Percentiles rank a stretch among this genome's conserved stretches.
phyloP scores from a whole-genome alignment of 129 eudicot species.

The Scalesia atractyloides region DNA sequence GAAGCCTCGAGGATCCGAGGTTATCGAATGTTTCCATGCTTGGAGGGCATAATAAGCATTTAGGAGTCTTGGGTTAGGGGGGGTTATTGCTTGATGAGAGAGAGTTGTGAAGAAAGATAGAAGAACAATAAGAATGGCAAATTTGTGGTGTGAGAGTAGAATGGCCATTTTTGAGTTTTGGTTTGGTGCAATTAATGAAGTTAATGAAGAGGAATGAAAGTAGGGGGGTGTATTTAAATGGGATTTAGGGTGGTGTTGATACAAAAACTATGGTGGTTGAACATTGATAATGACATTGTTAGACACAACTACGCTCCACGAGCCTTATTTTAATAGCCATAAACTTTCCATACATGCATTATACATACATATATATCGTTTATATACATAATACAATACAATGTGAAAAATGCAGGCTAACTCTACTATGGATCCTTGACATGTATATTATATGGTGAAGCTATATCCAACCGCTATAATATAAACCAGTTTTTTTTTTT shows the following conservation, averaged over 20 bases:
- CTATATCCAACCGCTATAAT: no score
- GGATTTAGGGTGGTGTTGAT: constrained; percentile 19
- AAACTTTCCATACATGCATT: not conserved
- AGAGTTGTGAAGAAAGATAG: constrained; percentile 41
- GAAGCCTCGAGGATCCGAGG: constrained; percentile 65
- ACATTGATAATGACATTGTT: constrained; percentile 23
- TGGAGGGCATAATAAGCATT: constrained; percentile 72
- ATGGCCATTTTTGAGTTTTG: constrained; percentile 28
- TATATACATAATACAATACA: no score
- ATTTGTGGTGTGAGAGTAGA: constrained; percentile 9
- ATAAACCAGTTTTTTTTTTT: no score
- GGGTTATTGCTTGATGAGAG: constrained; percentile 37
- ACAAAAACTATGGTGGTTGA: constrained; percentile 28
- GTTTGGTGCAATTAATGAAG: constrained; percentile 1
- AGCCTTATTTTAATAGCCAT: constrained; percentile 11
- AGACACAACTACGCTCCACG: constrained; percentile 3
- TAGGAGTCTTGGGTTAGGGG: constrained; percentile 63
- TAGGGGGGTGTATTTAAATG: constrained; percentile 34
- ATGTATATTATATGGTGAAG: no score
- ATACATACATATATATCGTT: not conserved
- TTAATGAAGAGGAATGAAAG: constrained; percentile 30
- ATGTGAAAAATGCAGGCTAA: no score
- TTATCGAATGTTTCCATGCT: constrained; percentile 73
- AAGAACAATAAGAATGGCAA: constrained; percentile 10
- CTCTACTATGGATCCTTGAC: no score